Evolutionary conservation across 2,329 filamentous ascomycete genomes (phyloP), one percentile per base, ranked within the genome.

Genomic region (Phialophora macrospora): DNA sequence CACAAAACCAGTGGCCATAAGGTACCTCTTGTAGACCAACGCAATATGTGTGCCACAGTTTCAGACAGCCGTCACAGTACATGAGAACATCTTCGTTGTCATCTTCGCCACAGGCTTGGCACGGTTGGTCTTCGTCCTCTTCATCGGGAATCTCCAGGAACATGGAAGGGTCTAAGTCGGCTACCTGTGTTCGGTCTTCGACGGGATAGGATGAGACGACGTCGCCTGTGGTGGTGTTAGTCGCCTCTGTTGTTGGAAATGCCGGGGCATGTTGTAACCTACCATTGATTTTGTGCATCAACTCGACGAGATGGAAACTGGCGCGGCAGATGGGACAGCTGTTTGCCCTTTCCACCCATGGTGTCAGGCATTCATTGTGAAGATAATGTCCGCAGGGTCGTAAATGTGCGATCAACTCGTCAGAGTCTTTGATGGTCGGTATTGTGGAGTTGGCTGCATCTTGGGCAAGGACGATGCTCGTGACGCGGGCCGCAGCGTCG

Each of bases 291-390:
- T 85, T 87, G 75, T 90, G 87, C 77, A 90, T 90, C 68, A 99
- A 88, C 76, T 95, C 88, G 71, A 99, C 93, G 73, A 90, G 81
- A 79, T 98, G 94, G 82, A 99, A 98, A 69, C 86, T 88, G 73
- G 92, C 90, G 72, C 95, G 91, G 80, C 95, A 99, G 78, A 99
- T 97, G 54, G 95, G 95, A 78, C 95, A 99, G 76, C 93, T 97
- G 80, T 98, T 99, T 70, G 95, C 94, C 77, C 96, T 90, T 79
- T 96, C 92, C 54, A 94, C 92, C 95, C 95, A 99, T 72, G 93
- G 92, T 73, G 90, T 90, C 72, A 99, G 85, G 78, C 95, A 99
- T 60, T 90, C 88, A 80, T 99, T 90, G 80, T 99, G 95, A 72
- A 99, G 84, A 72, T 93, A 86, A 82, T 99, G 96, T 65, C 92